These are phyloP conservation scores for Lodderomyces elongisporus DNA, from an alignment of 1,139 yeast species.

Conservation along the genomic window DNA sequence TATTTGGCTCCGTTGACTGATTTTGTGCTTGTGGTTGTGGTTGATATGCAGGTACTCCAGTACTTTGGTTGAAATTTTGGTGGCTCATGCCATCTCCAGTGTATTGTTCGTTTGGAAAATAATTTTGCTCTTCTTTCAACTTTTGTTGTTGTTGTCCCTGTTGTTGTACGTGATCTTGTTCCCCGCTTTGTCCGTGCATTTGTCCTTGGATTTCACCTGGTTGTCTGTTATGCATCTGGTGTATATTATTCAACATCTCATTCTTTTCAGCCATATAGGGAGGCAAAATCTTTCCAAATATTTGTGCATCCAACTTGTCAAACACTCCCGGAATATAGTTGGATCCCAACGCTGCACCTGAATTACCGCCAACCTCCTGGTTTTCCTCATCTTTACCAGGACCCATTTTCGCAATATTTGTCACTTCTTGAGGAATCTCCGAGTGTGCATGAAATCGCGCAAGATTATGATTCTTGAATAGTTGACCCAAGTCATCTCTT, in stretches of 20 bases:
- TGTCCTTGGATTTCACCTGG: conserved; percentile 7
- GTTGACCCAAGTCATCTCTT: conserved; percentile 9
- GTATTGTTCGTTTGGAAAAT: too few species aligned
- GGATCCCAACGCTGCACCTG: conserved; percentile 9
- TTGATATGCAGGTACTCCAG: conserved; percentile 1
- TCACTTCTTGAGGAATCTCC: conserved; percentile 8
- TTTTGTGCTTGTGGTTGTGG: conserved; percentile 1
- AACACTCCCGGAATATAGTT: conserved; percentile 71
- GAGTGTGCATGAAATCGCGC: conserved; percentile 13
- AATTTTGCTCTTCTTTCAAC: too few species aligned
- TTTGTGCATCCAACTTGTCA: conserved; percentile 77
- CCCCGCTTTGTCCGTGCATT: conserved; percentile 1
- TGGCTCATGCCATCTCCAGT: too few species aligned
- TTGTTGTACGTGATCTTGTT: conserved; percentile 1
- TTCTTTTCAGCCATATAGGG: conserved; percentile 65
- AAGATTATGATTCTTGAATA: conserved; percentile 11
- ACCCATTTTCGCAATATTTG: conserved; percentile 5
- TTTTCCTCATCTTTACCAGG: conserved; percentile 9
- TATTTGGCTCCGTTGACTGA: conserved; percentile 1
- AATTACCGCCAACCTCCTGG: conserved; percentile 10
- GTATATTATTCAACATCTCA: conserved; percentile 4
- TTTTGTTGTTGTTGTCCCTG: conserved; percentile 2
- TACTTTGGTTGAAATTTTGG: conserved; percentile 2
- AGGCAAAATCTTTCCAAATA: conserved; percentile 78
- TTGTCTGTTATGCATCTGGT: conserved; percentile 7